These are phyloP conservation scores for Amoebophrya sp. DNA, from an alignment of 169 alveolate genomes.

Conservation along the genomic window DNA sequence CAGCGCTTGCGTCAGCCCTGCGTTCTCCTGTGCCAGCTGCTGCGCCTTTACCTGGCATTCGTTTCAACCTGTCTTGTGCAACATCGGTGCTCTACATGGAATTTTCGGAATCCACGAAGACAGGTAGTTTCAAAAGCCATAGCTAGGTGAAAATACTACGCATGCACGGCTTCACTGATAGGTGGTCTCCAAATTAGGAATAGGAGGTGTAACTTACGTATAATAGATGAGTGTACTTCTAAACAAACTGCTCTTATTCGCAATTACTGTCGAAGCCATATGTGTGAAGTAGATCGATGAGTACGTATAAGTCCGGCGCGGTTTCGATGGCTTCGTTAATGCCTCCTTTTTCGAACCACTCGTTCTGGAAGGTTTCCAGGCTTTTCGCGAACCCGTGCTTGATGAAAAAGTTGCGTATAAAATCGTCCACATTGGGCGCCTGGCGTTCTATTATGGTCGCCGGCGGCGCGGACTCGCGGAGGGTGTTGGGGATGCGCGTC, in stretches of 20 bases:
- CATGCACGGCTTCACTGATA: too few species aligned
- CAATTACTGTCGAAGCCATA: too few species aligned
- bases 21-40: neutral
- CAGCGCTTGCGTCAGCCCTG: neutral
- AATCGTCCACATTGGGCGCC: conserved; percentile 61
- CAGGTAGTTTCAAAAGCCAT: too few species aligned
- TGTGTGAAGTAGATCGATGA: too few species aligned
- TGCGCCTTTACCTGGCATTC: neutral
- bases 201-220: too few species aligned
- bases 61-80: too few species aligned
- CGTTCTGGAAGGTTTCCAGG: conserved; percentile 68
- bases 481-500: neutral
- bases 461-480: neutral
- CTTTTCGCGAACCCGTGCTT: conserved; percentile 68
- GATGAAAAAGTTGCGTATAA: conserved; percentile 70
- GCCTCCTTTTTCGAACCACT: conserved; percentile 51
- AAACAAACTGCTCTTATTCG: too few species aligned
- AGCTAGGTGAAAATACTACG: too few species aligned
- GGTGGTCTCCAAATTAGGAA: too few species aligned
- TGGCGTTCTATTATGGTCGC: conserved; percentile 15
- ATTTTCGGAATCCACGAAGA: too few species aligned
- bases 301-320: neutral
- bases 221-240: too few species aligned
- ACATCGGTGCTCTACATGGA: too few species aligned
- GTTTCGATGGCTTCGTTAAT: conserved; percentile 14